Evolutionary conservation across 257 asterid genomes (phyloP).

Genomic region (Nicotiana tabacum): DNA sequence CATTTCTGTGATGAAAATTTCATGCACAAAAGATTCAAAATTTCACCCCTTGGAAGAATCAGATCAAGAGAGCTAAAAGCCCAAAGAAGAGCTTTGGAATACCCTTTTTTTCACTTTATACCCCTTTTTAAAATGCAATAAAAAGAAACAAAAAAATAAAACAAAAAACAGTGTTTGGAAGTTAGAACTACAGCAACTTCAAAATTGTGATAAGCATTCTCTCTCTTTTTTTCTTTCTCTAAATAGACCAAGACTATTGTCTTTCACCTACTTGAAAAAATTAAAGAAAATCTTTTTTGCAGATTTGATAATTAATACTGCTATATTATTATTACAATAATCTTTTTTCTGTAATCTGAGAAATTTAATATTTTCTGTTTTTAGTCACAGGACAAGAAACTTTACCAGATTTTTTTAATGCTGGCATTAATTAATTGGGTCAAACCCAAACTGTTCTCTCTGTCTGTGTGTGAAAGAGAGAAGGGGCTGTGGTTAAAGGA

Average conservation of each 20-base stretch:
- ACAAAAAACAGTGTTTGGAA: constrained; percentile 38
- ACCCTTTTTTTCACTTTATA: constrained; percentile 14
- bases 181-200: constrained; percentile 32
- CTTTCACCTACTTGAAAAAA: constrained; percentile 30
- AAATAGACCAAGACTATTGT: constrained; percentile 31
- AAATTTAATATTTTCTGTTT: constrained; percentile 12
- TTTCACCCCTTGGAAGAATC: background rate
- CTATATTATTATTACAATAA: constrained; percentile 22
- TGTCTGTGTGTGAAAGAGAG: background rate
- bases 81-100: constrained; percentile 31
- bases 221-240: constrained; percentile 34
- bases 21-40: constrained; percentile 15
- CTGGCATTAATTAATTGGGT: constrained; percentile 56
- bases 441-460: constrained; percentile 25
- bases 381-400: constrained; percentile 47
- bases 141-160: constrained; percentile 37
- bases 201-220: constrained; percentile 36
- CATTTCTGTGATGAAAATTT: constrained; percentile 38
- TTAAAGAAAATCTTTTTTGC: constrained; percentile 19
- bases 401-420: constrained; percentile 53
- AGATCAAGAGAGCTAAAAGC: constrained; percentile 15
- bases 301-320: constrained; percentile 23
- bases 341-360: constrained; percentile 25
- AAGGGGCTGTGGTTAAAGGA: background rate
- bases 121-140: constrained; percentile 37